phyloP scores from a whole-genome alignment of 495 filamentous ascomycete genomes.

The Hypoxylon cercidicola region DNA sequence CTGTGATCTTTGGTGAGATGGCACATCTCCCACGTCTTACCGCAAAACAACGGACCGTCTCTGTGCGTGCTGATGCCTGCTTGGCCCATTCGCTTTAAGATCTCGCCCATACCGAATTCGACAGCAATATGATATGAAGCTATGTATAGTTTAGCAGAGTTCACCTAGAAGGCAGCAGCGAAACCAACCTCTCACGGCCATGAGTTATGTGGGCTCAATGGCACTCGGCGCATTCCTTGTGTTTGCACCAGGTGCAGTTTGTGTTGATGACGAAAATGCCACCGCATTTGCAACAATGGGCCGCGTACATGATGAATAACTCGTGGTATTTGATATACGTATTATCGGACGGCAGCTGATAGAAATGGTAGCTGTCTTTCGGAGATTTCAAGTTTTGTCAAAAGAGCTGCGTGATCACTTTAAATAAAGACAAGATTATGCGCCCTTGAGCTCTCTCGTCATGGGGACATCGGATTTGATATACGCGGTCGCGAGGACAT shows the following conservation, averaged over 20 bases:
- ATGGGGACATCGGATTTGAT: conserved; percentile 31
- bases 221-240: conserved; percentile 56
- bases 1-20: conserved; percentile 8
- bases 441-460: not conserved
- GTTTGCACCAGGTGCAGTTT: conserved; percentile 55
- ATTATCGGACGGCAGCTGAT: conserved; percentile 1
- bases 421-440: not conserved
- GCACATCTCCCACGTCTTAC: conserved; percentile 11
- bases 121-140: conserved; percentile 3
- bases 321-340: conserved; percentile 29
- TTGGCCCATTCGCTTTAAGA: conserved; percentile 15
- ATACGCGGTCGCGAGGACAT: conserved; percentile 29
- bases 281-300: conserved; percentile 61
- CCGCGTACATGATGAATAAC: conserved; percentile 48
- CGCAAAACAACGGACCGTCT: conserved; percentile 8
- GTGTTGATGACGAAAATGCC: conserved; percentile 61
- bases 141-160: conserved; percentile 13
- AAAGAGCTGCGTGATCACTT: conserved; percentile 8
- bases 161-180: not conserved
- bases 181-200: conserved; percentile 11
- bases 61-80: conserved; percentile 7
- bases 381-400: conserved; percentile 4
- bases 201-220: conserved; percentile 40
- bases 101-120: conserved; percentile 6
- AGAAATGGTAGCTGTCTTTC: not conserved